phyloP scores from a whole-genome alignment of 352 stramenopile genomes.

The Phytophthora boehmeriae region DNA sequence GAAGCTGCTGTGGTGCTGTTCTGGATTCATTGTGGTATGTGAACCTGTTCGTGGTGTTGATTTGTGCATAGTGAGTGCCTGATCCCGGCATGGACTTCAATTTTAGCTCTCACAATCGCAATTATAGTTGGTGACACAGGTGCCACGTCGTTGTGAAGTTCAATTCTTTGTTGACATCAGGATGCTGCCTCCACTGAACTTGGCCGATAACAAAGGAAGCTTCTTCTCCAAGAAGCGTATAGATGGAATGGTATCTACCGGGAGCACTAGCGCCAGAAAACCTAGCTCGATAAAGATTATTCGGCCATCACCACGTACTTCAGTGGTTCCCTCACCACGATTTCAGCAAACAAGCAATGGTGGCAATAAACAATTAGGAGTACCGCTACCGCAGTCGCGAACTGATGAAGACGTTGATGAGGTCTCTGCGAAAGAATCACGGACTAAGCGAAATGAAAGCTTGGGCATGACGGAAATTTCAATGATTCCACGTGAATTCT shows the following conservation, averaged over 20 bases:
- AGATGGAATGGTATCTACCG: slow-evolving; percentile 18
- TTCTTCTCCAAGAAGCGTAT: slow-evolving; percentile 44
- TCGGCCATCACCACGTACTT: slow-evolving; percentile 20
- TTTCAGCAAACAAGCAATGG: slow-evolving; percentile 3
- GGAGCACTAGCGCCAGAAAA: slow-evolving; percentile 18
- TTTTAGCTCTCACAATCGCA: too few relatives aligned
- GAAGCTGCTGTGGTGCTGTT: too few relatives aligned
- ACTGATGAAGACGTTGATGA: not conserved
- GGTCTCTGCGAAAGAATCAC: not conserved
- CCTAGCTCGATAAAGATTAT: slow-evolving; percentile 26
- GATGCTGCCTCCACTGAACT: slow-evolving; percentile 54
- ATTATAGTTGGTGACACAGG: too few relatives aligned
- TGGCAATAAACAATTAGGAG: not conserved
- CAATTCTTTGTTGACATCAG: not conserved
- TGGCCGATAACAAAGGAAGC: slow-evolving; percentile 35
- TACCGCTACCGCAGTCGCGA: not conserved
- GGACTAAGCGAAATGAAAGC: not conserved
- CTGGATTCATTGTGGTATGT: too few relatives aligned
- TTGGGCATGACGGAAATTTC: slow-evolving; percentile 34
- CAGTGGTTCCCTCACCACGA: slow-evolving; percentile 17
- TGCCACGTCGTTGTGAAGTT: not conserved
- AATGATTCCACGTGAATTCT: slow-evolving; percentile 79
- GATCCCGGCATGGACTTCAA: too few relatives aligned
- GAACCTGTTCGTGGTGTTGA: too few relatives aligned
- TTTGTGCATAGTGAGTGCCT: too few relatives aligned